These are phyloP conservation scores for Sicyos edulis DNA, from an alignment of 306 rosid genomes.

Conservation along the genomic window DNA sequence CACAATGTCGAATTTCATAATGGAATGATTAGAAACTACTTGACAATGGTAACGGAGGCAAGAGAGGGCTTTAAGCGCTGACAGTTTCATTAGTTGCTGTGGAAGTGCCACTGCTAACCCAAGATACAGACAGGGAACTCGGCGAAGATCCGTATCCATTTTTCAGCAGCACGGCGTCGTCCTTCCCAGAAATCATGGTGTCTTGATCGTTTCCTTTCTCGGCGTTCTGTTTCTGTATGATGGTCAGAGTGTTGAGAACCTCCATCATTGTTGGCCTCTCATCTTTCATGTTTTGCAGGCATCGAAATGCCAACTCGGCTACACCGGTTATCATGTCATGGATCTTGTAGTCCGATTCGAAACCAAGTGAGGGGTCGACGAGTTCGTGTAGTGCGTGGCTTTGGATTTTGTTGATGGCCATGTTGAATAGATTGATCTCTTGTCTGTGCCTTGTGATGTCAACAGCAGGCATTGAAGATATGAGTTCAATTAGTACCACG, in stretches of 20 bases:
- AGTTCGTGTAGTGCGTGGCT: conserved; percentile 49
- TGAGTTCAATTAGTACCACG: conserved; percentile 66
- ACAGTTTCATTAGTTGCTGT: conserved; percentile 13
- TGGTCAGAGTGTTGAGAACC: conserved; percentile 40
- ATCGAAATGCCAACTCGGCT: conserved; percentile 75
- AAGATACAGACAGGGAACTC: conserved; percentile 25
- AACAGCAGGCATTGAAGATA: conserved; percentile 81
- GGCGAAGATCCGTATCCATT: conserved; percentile 43
- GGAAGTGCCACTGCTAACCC: conserved; percentile 10
- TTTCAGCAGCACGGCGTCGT: conserved; percentile 36
- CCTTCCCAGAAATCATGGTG: conserved; percentile 38
- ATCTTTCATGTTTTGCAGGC: conserved; percentile 58
- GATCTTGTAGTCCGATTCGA: conserved; percentile 46
- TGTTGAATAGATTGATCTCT: conserved; percentile 67
- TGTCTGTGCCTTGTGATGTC: conserved; percentile 75
- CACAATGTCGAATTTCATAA: background rate
- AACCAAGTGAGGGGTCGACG: conserved; percentile 55
- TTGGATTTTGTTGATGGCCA: conserved; percentile 77
- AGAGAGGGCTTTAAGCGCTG: background rate
- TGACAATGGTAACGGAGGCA: background rate
- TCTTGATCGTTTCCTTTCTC: conserved; percentile 39
- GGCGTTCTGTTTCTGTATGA: conserved; percentile 40
- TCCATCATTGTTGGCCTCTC: conserved; percentile 64
- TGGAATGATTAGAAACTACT: background rate
- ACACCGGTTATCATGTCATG: conserved; percentile 52